These are phyloP conservation scores for Zygoascus hellenicus DNA, from an alignment of 1,139 yeast genomes.

Conservation along the genomic window DNA sequence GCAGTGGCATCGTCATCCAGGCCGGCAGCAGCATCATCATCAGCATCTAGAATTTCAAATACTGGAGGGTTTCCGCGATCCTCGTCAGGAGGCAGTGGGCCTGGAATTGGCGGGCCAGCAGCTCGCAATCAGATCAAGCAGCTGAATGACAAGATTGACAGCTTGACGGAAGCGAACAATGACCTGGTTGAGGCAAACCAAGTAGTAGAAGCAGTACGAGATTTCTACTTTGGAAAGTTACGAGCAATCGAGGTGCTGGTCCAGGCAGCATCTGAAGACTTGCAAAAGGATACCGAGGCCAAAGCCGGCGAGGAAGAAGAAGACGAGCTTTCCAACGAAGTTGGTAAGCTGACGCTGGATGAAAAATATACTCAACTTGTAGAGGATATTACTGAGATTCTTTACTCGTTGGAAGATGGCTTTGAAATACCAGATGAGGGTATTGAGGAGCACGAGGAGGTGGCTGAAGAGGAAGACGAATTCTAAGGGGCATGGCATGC, in stretches of 20 bases:
- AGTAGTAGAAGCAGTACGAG: constrained; percentile 55
- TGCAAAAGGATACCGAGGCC: constrained; percentile 32
- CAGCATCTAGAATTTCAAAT: constrained; percentile 18
- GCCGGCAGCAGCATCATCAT: constrained; percentile 19
- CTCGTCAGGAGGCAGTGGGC: constrained; percentile 14
- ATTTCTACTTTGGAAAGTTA: constrained; percentile 83
- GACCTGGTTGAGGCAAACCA: constrained; percentile 45
- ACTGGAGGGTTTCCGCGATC: constrained; percentile 16
- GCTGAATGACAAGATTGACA: constrained; percentile 27
- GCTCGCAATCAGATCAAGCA: constrained; percentile 12
- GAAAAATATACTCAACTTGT: constrained; percentile 15
- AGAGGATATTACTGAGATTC: constrained; percentile 59
- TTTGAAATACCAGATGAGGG: constrained; percentile 35
- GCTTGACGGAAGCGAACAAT: constrained; percentile 40
- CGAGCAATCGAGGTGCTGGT: constrained; percentile 81
- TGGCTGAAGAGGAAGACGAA: constrained; percentile 20
- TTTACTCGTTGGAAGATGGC: constrained; percentile 81
- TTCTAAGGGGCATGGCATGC: constrained; percentile 16
- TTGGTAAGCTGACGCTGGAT: constrained; percentile 14
- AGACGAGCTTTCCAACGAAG: constrained; percentile 28
- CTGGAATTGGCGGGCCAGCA: constrained; percentile 10
- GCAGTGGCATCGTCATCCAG: constrained; percentile 11
- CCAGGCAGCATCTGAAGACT: constrained; percentile 54
- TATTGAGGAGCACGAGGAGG: constrained; percentile 22
- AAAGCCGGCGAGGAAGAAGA: constrained; percentile 17